phyloP scores from a whole-genome alignment of 352 stramenopile species.

The Phytophthora nicotianae region DNA sequence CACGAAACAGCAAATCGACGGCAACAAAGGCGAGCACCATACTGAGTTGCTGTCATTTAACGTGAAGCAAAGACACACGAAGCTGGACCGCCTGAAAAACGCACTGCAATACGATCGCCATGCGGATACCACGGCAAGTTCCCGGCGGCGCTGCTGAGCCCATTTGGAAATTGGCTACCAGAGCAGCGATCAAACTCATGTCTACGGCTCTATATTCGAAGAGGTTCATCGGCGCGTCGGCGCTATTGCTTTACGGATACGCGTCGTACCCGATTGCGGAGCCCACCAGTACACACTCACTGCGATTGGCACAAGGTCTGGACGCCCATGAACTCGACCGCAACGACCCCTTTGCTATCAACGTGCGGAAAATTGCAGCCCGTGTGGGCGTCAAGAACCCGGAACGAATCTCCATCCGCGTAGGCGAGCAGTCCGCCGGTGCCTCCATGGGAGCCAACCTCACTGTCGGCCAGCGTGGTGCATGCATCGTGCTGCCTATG shows the following conservation, averaged over 20 bases:
- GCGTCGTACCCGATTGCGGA: slow-evolving; percentile 58
- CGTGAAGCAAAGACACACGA: slow-evolving; percentile 30
- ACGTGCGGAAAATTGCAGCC: slow-evolving; percentile 65
- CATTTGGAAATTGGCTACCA: slow-evolving; percentile 40
- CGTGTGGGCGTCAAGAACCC: slow-evolving; percentile 71
- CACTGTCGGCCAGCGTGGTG: slow-evolving; percentile 55
- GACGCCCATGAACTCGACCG: slow-evolving; percentile 62
- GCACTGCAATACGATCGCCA: slow-evolving; percentile 7
- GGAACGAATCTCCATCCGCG: slow-evolving; percentile 66
- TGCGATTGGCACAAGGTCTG: slow-evolving; percentile 60
- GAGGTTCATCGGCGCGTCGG: slow-evolving; percentile 35
- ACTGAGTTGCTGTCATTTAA: slow-evolving; percentile 9
- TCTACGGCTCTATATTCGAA: slow-evolving; percentile 37
- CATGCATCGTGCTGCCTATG: slow-evolving; percentile 74
- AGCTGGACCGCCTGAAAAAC: slow-evolving; percentile 20
- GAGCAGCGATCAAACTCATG: slow-evolving; percentile 37
- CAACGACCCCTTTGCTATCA: slow-evolving; percentile 63
- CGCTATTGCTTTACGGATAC: slow-evolving; percentile 37
- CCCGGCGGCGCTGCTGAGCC: slow-evolving; percentile 9
- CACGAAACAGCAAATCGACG: slow-evolving; percentile 23
- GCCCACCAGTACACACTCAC: slow-evolving; percentile 63
- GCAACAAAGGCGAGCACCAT: slow-evolving; percentile 30
- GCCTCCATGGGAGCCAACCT: slow-evolving; percentile 72
- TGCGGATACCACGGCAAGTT: slow-evolving; percentile 14
- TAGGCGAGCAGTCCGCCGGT: slow-evolving; percentile 64